Conservation (phyloP, 176 grass and related monocot species). For the Dendrocalamus sinicus region DNA sequence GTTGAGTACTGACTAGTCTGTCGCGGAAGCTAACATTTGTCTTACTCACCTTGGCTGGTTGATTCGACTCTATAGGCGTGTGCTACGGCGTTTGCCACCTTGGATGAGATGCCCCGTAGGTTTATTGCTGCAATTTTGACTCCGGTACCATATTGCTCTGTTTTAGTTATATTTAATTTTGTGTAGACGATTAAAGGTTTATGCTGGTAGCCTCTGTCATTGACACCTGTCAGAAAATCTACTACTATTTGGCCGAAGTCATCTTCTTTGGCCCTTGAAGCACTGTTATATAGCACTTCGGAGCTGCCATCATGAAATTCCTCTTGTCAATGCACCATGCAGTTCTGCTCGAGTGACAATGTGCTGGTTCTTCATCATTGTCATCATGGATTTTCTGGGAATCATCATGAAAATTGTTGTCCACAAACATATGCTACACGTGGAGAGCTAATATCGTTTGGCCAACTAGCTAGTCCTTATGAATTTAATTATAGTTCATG, state of each 20-base stretch:
- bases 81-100: background rate
- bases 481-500: background rate
- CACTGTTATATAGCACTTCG: background rate
- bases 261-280: background rate
- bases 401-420: background rate
- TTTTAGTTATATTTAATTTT: constrained; percentile 1
- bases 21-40: background rate
- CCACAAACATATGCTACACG: background rate
- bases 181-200: background rate
- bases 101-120: background rate
- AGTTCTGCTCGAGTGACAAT: background rate
- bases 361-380: constrained; percentile 22
- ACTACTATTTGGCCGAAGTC: constrained; percentile 25
- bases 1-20: background rate
- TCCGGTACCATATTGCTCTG: background rate
- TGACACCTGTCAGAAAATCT: constrained; percentile 6
- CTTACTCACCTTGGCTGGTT: background rate
- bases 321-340: background rate
- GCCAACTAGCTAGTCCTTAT: background rate
- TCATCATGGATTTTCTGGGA: background rate
- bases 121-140: constrained; percentile 1
- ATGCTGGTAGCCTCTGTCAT: background rate
- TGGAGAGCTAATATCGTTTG: constrained; percentile 1
- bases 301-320: background rate
- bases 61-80: background rate